Base-by-base conservation (phyloP, 768 basidiomycete genomes). In the Amanita pseudoporphyria region DNA sequence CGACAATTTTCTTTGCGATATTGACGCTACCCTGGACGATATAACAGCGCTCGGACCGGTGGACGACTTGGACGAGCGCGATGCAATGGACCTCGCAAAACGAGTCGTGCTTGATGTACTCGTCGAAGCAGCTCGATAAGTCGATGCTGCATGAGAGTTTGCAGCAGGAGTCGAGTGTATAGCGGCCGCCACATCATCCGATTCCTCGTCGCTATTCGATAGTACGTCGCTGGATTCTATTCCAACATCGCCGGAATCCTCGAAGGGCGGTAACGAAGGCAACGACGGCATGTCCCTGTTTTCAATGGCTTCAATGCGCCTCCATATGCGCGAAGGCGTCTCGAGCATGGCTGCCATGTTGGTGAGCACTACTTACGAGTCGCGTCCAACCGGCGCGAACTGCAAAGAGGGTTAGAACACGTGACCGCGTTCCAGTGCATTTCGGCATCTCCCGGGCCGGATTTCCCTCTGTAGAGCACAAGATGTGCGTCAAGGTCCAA, bases 281-380 rank as follows among this genome's bases (percentile, higher is more conserved):
- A 92, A 69, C 26, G 88, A 91, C 9, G 89, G 84, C 71, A 90
- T 84, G 54, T 88, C 86, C 54, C 71, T 65, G 52, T 80, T 43
- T 56, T 88, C 83, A n/a, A 76, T 69, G 0, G 76, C 82, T 62
- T 91, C 79, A 45, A 92, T 89, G 40, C 89, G 77, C 24, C 88
- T 76, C 84, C 83, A 87, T 59, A 92, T 81, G 38, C 87, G 73
- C 21, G 89, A 91, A 0, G 88, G 88, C 13, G 88, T 92, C 64
- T 92, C 88, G 7, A 80, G 71, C 66, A 77, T 64, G 13, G 71
- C 71, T 58, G 80, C 72, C 67, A 76, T 74, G 19, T 38, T 52
- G 51, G n/a, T 1, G 13, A 33, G 44, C 12, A 12, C 18, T 21
- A 18, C 16, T 45, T 32, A 28, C 28, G 13, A 19, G 38, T 19